Base-by-base conservation (phyloP, 371 early-diverging fungal species). In the Blakeslea trispora region DNA sequence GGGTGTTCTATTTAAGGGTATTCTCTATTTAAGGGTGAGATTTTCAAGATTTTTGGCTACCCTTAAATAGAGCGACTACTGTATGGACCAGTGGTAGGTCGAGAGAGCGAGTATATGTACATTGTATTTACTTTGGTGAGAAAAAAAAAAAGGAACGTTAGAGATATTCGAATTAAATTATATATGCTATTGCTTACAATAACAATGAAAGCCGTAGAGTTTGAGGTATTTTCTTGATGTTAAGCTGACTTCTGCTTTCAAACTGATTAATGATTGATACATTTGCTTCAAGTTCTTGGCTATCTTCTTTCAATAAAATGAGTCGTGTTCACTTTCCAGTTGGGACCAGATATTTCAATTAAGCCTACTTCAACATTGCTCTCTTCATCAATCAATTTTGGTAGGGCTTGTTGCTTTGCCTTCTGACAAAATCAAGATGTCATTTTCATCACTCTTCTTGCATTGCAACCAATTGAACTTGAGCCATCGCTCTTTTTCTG, bases 141-240 rank as follows among this genome's bases (percentile, higher is more conserved):
- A 14, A 43, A 23, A 23, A 40, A 13, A 11, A 4, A 41, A 18
- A 23, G 14, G n/a, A 21, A 14, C 18, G 19, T 41, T 41, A 21
- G 18, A 53, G 2, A 32, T 31, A 31, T 5, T 32, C 9, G 8
- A 19, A 32, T 31, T 21, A 53, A 31, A 1, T 3, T 6, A 22
- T 28, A 53, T 7, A 28, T 28, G 28, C 28, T 21, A 42, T 4
- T 18, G 51, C 46, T 41, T 51, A 51, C 52, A 45, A n/a, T 52
- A 58, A 37, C 45, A 8, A 19, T 58, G 59, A 13, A 58, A 40
- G 18, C 46, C 47, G 32, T 58, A 58, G 15, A 58, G 41, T 45
- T 58, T 52, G 2, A 58, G 14, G 1, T 18, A 17, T 39, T 21
- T 58, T 18, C 28, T 51, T 5, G 39, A 31, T 15, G 37, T 31